These are phyloP conservation scores for Phaffomyces thermotolerans DNA, from an alignment of 805 yeast species.

Conservation along the genomic window DNA sequence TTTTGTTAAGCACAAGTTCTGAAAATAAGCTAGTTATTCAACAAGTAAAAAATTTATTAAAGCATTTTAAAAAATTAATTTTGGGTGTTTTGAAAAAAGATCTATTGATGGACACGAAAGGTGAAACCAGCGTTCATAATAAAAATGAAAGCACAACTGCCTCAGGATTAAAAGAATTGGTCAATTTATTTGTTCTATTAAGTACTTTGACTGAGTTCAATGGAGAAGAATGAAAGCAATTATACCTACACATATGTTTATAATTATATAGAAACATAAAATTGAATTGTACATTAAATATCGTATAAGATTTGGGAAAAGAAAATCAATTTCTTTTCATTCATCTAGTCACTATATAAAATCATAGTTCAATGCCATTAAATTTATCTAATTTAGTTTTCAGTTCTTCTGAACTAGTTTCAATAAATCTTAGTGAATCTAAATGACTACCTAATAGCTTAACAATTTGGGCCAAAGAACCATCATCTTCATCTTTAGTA, in stretches of 20 bases:
- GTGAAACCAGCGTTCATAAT: conserved; percentile 18
- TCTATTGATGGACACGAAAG: conserved; percentile 27
- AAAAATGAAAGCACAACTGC: conserved; percentile 24
- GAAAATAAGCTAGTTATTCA: conserved; percentile 53
- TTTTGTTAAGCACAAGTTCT: conserved; percentile 70
- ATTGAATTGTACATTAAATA: conserved; percentile 4
- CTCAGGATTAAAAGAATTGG: conserved; percentile 43
- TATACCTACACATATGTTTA: background rate
- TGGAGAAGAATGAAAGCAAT: conserved; percentile 25
- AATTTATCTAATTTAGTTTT: conserved; percentile 52
- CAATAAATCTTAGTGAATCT: conserved; percentile 84
- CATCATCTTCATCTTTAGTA: conserved; percentile 30
- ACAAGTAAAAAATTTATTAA: conserved; percentile 45
- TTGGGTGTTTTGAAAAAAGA: conserved; percentile 60
- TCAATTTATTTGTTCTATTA: conserved; percentile 46
- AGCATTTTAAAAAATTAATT: conserved; percentile 45
- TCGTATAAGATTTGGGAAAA: background rate
- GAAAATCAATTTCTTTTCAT: no score
- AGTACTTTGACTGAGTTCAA: conserved; percentile 42
- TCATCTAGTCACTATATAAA: background rate
- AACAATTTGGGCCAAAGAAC: conserved; percentile 60
- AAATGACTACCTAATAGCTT: conserved; percentile 80
- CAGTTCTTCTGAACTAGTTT: conserved; percentile 59
- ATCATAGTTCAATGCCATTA: conserved; percentile 16
- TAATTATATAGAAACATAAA: background rate